Percentiles rank a stretch among this genome's conserved stretches.
Conservation (phyloP, 2,329 filamentous ascomycete genomes). For the Scedosporium minutisporum region DNA sequence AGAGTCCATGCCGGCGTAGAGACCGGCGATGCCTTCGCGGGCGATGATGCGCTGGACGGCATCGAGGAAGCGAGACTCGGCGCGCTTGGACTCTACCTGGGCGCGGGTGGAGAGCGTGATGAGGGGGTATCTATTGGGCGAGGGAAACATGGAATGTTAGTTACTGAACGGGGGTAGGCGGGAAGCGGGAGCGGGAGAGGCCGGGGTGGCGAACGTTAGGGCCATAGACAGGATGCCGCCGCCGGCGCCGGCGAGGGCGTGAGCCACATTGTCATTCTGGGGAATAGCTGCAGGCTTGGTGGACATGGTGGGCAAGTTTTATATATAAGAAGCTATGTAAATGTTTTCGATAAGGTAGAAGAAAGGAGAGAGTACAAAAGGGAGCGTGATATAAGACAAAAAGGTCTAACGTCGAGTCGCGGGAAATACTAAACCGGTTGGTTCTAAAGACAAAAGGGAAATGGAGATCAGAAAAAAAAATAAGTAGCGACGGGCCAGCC, state of each 20-base stretch:
- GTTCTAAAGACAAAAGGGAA: not conserved
- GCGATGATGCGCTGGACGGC: conserved; percentile 81
- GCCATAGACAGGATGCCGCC: conserved; percentile 94
- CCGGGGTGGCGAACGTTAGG: conserved; percentile 59
- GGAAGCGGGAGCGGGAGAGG: not conserved
- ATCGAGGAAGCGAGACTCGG: conserved; percentile 72
- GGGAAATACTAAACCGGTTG: not conserved
- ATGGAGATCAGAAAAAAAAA: not conserved
- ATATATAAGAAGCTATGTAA: not conserved
- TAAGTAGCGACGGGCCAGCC: not conserved
- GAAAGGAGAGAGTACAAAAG: not conserved
- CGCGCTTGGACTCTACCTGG: conserved; percentile 93
- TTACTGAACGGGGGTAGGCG: not conserved
- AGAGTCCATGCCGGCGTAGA: conserved; percentile 88
- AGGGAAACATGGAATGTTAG: not conserved
- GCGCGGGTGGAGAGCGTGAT: conserved; percentile 96
- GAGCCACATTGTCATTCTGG: conserved; percentile 93
- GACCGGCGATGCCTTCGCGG: conserved; percentile 77
- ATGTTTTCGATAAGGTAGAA: not conserved
- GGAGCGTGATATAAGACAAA: not conserved
- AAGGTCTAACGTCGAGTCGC: not conserved
- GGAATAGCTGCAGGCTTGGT: conserved; percentile 55
- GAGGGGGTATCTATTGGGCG: conserved; percentile 67
- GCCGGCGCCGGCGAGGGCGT: conserved; percentile 85
- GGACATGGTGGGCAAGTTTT: conserved; percentile 22